Percentiles rank a stretch among this genome's conserved stretches.
Conservation (phyloP, 495 filamentous ascomycete species). For the Neurospora cerealis region DNA sequence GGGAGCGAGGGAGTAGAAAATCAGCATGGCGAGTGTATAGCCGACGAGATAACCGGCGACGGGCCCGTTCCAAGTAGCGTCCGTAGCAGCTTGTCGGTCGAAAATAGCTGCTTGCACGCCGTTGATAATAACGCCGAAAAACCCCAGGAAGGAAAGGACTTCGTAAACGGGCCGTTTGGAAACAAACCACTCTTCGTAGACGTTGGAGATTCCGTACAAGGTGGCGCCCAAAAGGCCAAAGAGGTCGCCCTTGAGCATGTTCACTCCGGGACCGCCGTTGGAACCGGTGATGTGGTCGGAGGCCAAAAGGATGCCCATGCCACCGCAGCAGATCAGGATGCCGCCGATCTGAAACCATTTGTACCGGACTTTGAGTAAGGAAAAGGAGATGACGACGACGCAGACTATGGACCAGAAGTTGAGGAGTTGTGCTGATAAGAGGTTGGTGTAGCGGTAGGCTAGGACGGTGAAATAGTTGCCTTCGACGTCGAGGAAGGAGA, state of each 20-base stretch:
- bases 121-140: conserved; percentile 87
- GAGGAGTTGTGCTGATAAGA: conserved; percentile 85
- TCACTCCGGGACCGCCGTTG: conserved; percentile 50
- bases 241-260: conserved; percentile 84
- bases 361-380: conserved; percentile 80
- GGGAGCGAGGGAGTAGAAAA: conserved; percentile 85
- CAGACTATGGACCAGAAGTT: conserved; percentile 98
- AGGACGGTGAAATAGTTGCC: conserved; percentile 97
- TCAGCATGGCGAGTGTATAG: conserved; percentile 68
- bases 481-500: conserved; percentile 87
- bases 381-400: conserved; percentile 76
- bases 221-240: conserved; percentile 83
- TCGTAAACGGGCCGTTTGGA: conserved; percentile 82
- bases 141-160: conserved; percentile 80
- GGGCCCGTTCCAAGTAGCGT: conserved; percentile 54
- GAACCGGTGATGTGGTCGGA: conserved; percentile 73
- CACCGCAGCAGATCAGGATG: conserved; percentile 84
- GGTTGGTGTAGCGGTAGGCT: conserved; percentile 85
- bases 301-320: conserved; percentile 80
- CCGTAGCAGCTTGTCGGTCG: conserved; percentile 61
- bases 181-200: conserved; percentile 87
- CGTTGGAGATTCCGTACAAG: conserved; percentile 86
- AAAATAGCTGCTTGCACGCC: conserved; percentile 85
- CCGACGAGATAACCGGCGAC: conserved; percentile 77
- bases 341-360: conserved; percentile 71